These are phyloP conservation scores for Cenchrus fungigraminus DNA, from an alignment of 176 grass and related monocot genomes.

Conservation along the genomic window DNA sequence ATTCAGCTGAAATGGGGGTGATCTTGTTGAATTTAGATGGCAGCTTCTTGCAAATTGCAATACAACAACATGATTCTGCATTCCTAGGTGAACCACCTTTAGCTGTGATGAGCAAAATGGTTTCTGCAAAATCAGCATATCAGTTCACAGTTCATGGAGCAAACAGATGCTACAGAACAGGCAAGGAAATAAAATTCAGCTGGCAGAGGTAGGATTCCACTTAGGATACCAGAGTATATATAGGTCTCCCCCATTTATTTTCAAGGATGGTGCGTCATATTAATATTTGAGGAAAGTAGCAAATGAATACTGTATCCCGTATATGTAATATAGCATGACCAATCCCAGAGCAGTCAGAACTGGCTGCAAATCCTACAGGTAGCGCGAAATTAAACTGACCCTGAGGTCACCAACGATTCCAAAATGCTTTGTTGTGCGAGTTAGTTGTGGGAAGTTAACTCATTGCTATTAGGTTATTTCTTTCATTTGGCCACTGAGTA, in stretches of 20 bases:
- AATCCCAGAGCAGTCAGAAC: background rate
- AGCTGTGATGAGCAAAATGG: background rate
- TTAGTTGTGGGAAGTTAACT: too few species aligned
- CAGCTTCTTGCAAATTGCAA: conserved; percentile 31
- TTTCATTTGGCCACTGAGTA: too few species aligned
- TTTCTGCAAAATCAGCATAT: conserved; percentile 35
- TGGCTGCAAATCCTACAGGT: background rate
- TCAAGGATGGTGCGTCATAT: background rate
- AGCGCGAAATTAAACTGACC: background rate
- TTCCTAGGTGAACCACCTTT: conserved; percentile 27
- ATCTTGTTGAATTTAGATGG: conserved; percentile 13
- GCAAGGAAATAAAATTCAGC: background rate
- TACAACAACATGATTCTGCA: conserved; percentile 49
- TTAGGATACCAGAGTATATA: background rate
- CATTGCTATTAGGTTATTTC: too few species aligned
- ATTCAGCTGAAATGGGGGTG: conserved; percentile 21
- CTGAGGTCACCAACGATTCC: background rate
- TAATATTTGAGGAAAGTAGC: background rate
- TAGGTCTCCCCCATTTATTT: background rate
- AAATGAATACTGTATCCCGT: too few species aligned
- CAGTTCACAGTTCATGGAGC: conserved; percentile 28
- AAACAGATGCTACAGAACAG: background rate
- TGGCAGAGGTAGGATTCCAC: background rate
- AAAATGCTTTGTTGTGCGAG: background rate
- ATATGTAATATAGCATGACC: too few species aligned